Percentiles rank a stretch among this genome's conserved stretches.
Conservation (phyloP, 169 alveolate species). For the Plasmodium ovale region DNA sequence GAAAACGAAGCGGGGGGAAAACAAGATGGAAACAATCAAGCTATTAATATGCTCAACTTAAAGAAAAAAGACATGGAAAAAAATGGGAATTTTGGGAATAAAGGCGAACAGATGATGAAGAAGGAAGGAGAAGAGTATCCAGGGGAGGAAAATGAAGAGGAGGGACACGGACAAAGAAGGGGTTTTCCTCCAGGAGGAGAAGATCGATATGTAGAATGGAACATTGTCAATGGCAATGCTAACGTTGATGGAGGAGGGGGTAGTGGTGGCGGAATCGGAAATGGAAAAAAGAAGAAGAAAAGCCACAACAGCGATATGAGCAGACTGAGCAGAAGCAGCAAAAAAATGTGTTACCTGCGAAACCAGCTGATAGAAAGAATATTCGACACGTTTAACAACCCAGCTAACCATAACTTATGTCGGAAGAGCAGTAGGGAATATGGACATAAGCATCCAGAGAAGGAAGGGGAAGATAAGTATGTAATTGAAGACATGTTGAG, state of each 20-base stretch:
- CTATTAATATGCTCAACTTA: too few species aligned
- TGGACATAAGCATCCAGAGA: not conserved
- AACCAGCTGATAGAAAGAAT: constrained; percentile 43
- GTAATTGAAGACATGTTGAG: constrained; percentile 19
- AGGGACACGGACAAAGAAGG: not conserved
- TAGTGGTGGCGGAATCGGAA: too few species aligned
- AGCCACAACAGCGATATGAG: not conserved
- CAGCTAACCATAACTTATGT: not conserved
- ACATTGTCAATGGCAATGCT: too few species aligned
- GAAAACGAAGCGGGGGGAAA: not conserved
- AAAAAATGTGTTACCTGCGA: constrained; percentile 19
- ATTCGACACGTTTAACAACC: constrained; percentile 32
- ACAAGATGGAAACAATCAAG: too few species aligned
- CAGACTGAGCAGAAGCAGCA: not conserved
- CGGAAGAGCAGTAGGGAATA: not conserved
- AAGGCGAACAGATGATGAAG: too few species aligned
- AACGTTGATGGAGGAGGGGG: too few species aligned
- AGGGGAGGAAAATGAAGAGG: not conserved
- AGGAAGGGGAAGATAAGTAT: constrained; percentile 15
- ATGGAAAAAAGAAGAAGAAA: constrained; percentile 7
- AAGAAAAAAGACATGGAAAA: too few species aligned
- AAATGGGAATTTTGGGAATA: too few species aligned
- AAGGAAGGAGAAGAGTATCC: not conserved
- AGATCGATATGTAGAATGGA: not conserved
- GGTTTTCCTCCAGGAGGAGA: not conserved